These are phyloP conservation scores for Ogataea minuta DNA, from an alignment of 805 yeast genomes.

Conservation along the genomic window DNA sequence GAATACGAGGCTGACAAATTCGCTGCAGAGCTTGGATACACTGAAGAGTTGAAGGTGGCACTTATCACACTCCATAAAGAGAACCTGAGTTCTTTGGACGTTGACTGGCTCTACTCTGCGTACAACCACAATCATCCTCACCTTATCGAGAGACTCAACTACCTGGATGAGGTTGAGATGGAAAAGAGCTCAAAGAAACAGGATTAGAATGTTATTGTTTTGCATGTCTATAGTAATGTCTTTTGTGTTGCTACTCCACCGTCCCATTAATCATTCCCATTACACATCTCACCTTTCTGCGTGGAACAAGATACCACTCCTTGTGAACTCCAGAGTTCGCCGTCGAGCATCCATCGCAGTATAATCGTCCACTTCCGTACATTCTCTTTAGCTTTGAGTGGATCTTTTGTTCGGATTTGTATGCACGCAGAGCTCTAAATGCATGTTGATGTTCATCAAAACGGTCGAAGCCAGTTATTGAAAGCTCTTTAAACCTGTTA, in stretches of 20 bases:
- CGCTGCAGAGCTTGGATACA: constrained; percentile 74
- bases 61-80: constrained; percentile 74
- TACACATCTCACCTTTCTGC: constrained; percentile 35
- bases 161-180: constrained; percentile 47
- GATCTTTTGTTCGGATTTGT: constrained; percentile 40
- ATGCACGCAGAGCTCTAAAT: constrained; percentile 35
- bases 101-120: constrained; percentile 85
- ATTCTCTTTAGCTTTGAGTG: constrained; percentile 37
- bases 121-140: constrained; percentile 93
- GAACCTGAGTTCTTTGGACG: constrained; percentile 82
- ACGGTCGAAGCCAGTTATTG: constrained; percentile 12
- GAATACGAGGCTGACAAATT: constrained; percentile 93
- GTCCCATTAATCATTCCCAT: constrained; percentile 35
- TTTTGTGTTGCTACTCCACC: constrained; percentile 2
- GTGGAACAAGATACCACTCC: constrained; percentile 59
- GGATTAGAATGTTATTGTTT: constrained; percentile 10
- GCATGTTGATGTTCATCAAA: constrained; percentile 33
- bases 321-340: constrained; percentile 35
- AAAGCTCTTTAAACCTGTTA: constrained; percentile 10
- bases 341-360: constrained; percentile 44
- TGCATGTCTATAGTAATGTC: not conserved
- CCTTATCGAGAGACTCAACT: constrained; percentile 80
- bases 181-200: constrained; percentile 20
- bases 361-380: constrained; percentile 49
- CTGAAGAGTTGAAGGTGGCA: constrained; percentile 64